phyloP scores from a whole-genome alignment of 2,329 filamentous ascomycete genomes.

The Calonectria hawksworthii region DNA sequence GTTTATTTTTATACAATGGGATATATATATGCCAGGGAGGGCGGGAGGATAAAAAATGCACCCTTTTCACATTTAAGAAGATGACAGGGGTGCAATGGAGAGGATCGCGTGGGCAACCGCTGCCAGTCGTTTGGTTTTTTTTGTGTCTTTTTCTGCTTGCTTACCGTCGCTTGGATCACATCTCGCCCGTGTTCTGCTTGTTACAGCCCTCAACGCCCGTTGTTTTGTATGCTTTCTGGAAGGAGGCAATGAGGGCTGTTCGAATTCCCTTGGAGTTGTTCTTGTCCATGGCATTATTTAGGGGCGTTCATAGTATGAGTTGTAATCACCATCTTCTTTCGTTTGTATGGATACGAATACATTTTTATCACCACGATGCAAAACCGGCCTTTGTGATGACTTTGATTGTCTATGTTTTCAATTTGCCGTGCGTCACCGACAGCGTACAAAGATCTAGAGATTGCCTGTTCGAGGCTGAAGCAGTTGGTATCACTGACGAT shows the following conservation, averaged over 20 bases:
- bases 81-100: conserved; percentile 10
- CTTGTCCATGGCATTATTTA: conserved; percentile 41
- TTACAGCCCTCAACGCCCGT: conserved; percentile 21
- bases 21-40: conserved; percentile 7
- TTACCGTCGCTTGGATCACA: conserved; percentile 27
- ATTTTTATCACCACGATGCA: neutral
- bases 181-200: conserved; percentile 20
- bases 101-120: conserved; percentile 21
- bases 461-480: neutral
- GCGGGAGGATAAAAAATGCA: neutral
- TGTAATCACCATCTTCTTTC: conserved; percentile 46
- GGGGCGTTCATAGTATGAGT: conserved; percentile 48
- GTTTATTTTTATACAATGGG: conserved; percentile 14
- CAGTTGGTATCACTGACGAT: neutral
- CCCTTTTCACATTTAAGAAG: conserved; percentile 3
- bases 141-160: conserved; percentile 21
- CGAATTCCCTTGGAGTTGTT: conserved; percentile 39
- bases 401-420: neutral
- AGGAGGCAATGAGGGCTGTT: conserved; percentile 35
- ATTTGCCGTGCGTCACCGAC: neutral
- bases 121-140: conserved; percentile 28
- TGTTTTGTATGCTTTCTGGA: conserved; percentile 21
- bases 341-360: conserved; percentile 7
- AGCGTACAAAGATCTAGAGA: neutral
- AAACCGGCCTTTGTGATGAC: neutral